Base-by-base conservation (phyloP, 805 yeast genomes). In the Suhomyces canberraensis region DNA sequence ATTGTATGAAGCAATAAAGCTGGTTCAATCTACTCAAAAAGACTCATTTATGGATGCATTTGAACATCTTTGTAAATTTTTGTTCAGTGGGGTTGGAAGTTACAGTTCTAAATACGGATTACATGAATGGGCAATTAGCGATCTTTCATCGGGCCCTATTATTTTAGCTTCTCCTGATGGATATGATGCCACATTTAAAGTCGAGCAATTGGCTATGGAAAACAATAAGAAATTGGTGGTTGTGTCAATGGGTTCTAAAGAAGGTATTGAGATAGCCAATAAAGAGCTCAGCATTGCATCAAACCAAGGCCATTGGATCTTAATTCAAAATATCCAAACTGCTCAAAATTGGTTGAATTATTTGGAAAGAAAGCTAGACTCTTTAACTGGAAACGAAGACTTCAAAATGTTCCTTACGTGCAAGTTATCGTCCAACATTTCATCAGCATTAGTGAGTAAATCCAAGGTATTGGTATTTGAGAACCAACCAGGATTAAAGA, bases 291-390 rank as follows among this genome's bases (percentile, higher is more conserved):
- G 54, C 1, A 57, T 54, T 8, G 76, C 78, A 0, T 51, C 70
- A 1, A 60, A 53, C n/a, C 51, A 52, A 1, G 88, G 86, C 0
- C 48, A 56, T 1, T 88, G 96, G 96, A 56, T 91, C 0, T 48
- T 90, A 19, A 57, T 91, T 20, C 95, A 91, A 52, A 90, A 90
- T 51, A 64, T 86, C 9, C 96, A 91, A 41, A 73, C 84, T 70
- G 77, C 93, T 0, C 62, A 73, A 1, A 56, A 52, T 3, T 83
- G 95, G 88, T 60, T 85, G 18, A 75, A 71, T 11, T 51, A 64
- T 8, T 56, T 85, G 14, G 80, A 71, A 33, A 76, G 71, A 46
- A 51, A 55, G n/a, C 53, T 79, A 30, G 68, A 61, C 20, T 31
- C 64, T 1, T 18, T 36, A 2, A 39, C 42, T 1, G 46, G 56